Evolutionary conservation across 1,284 basidiomycete species (phyloP), one percentile per base, ranked within the genome.

Genomic region (Tilletia walkeri): DNA sequence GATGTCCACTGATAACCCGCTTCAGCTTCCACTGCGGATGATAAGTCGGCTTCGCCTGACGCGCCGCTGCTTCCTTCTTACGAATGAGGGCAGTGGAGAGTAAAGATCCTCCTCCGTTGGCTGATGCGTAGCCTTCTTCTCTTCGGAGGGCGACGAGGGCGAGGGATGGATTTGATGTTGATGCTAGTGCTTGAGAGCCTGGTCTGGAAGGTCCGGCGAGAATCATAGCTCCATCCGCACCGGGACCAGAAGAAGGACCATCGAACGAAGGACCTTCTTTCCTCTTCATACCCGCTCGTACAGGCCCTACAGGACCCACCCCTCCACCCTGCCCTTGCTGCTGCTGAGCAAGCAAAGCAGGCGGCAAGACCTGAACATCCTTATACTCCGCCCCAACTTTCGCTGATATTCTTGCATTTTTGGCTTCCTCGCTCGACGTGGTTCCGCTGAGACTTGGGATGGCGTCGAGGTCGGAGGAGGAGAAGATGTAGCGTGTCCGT

Each of bases 1-100:
- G 86, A 84, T 99, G 95, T 0, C 95, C 95, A 1, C 94, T 97
- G 74, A 99, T 98, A 80, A 99, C 96, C 67, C 95, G 91, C 77
- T 91, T 88, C 68, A 99, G 90, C 85, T 97, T 97, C 95, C 95
- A 84, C 79, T 91, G 92, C 5, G 95, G 89, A 80, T 99, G 95
- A 83, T 93, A 97, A 7, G 90, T 91, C 2, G 95, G 96, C 84
- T 97, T 95, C 79, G 96, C 89, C 41, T 70, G 93, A 93, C 86
- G 95, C 94, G 67, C 73, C 3, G 74, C 79, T 69, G 76, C 70
- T 56, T 80, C 80, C 68, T 80, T 80, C 72, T 81, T 80, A 45
- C 75, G 78, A 7, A 80, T 75, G 53, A 82, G 73, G 4, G 81
- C 80, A n/a, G 75, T 74, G 20, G 76, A 78, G 12, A 82, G 73